Conservation (phyloP, 208 protist species). For the Leishmania braziliensis region DNA sequence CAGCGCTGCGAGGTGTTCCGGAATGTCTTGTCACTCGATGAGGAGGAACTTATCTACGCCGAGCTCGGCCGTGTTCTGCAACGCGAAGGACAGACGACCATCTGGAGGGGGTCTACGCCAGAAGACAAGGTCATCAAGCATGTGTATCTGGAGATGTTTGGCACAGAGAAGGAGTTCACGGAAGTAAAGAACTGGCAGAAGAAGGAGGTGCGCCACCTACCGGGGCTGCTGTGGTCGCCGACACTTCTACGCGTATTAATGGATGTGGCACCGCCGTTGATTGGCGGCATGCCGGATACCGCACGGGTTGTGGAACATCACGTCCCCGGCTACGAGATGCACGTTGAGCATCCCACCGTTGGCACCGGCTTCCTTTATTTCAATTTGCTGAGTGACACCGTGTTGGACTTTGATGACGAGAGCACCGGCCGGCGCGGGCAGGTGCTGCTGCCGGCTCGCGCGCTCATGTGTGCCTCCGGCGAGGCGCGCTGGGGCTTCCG, state of each 20-base stretch:
- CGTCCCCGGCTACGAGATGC: conserved; percentile 86
- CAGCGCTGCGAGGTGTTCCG: conserved; percentile 69
- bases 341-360: conserved; percentile 84
- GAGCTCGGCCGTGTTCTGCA: conserved; percentile 67
- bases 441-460: conserved; percentile 67
- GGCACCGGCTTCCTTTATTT: conserved; percentile 81
- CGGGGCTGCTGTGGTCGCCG: conserved; percentile 78
- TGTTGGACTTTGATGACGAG: conserved; percentile 87
- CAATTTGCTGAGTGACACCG: conserved; percentile 79
- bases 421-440: conserved; percentile 66
- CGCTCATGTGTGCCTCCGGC: conserved; percentile 73
- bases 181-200: conserved; percentile 76
- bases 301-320: conserved; percentile 88
- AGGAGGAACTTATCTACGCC: conserved; percentile 72
- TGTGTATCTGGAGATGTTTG: conserved; percentile 85
- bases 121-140: conserved; percentile 72
- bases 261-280: conserved; percentile 35
- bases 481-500: conserved; percentile 88
- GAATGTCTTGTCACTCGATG: conserved; percentile 62
- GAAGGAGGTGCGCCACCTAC: conserved; percentile 68
- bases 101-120: conserved; percentile 49
- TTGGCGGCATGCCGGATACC: conserved; percentile 63
- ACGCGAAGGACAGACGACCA: conserved; percentile 61
- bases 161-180: conserved; percentile 68
- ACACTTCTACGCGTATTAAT: conserved; percentile 59